phyloP scores from a whole-genome alignment of 2,329 filamentous ascomycete species.

The Fusarium keratoplasticum region DNA sequence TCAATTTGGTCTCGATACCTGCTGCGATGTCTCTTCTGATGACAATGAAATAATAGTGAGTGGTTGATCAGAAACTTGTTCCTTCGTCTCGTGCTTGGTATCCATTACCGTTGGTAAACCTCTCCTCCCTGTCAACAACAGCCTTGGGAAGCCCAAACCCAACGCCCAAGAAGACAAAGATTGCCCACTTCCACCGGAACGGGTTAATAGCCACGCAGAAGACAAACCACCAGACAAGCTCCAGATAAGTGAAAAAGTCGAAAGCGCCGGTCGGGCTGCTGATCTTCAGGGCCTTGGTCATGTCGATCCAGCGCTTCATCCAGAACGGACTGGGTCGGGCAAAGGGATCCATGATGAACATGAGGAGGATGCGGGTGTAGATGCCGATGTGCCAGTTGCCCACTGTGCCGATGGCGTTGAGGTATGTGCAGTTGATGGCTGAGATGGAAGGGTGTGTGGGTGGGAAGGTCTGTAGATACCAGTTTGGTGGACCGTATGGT shows the following conservation, averaged over 20 bases:
- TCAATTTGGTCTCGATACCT: not conserved
- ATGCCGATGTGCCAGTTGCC: slow-evolving; percentile 91
- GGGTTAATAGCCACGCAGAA: slow-evolving; percentile 85
- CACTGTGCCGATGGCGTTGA: slow-evolving; percentile 82
- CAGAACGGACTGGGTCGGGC: slow-evolving; percentile 76
- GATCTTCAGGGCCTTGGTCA: slow-evolving; percentile 78
- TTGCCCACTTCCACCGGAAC: slow-evolving; percentile 90
- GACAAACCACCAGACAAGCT: slow-evolving; percentile 86
- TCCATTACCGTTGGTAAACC: slow-evolving; percentile 50
- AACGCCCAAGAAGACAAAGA: slow-evolving; percentile 84
- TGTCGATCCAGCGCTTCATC: slow-evolving; percentile 90
- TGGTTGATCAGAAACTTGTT: slow-evolving; percentile 18
- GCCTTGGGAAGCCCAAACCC: slow-evolving; percentile 73
- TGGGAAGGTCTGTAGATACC: slow-evolving; percentile 90
- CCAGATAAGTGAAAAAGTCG: slow-evolving; percentile 90
- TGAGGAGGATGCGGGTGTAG: slow-evolving; percentile 85
- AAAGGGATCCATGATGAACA: slow-evolving; percentile 85
- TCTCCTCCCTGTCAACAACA: slow-evolving; percentile 75
- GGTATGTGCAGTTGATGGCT: slow-evolving; percentile 85
- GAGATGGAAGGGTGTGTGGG: slow-evolving; percentile 78
- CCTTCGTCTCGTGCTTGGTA: slow-evolving; percentile 32
- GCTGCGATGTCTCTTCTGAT: not conserved
- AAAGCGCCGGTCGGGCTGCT: slow-evolving; percentile 80
- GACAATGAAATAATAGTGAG: not conserved
- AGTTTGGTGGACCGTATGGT: slow-evolving; percentile 83